Percentiles rank a stretch among this genome's conserved stretches.
Conservation (phyloP, 2,329 filamentous ascomycete species). For the Pseudogymnoascus sp. region DNA sequence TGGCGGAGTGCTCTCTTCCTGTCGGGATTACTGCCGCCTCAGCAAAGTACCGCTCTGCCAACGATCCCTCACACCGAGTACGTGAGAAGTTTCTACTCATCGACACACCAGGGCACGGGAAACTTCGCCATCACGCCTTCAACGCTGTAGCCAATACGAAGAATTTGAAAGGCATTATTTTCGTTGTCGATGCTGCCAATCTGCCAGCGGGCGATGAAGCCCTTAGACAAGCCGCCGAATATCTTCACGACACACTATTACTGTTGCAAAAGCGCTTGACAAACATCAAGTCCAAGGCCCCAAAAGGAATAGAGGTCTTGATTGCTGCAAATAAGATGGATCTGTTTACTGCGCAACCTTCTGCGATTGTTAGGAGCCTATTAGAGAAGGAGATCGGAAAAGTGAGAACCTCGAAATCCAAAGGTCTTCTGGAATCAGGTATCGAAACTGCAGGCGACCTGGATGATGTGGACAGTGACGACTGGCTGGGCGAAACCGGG, state of each 20-base stretch:
- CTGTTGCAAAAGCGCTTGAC: constrained; percentile 67
- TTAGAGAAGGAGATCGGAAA: constrained; percentile 76
- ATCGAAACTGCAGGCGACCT: constrained; percentile 55
- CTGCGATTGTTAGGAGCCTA: constrained; percentile 62
- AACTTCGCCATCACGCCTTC: constrained; percentile 69
- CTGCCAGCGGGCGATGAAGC: constrained; percentile 48
- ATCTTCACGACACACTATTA: constrained; percentile 85
- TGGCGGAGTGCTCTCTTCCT: constrained; percentile 49
- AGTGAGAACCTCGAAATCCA: constrained; percentile 68
- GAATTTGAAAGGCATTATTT: constrained; percentile 68
- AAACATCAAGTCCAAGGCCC: constrained; percentile 47
- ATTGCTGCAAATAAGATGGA: constrained; percentile 94
- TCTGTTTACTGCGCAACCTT: constrained; percentile 84
- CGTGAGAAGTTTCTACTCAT: constrained; percentile 68
- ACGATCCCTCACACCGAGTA: constrained; percentile 50
- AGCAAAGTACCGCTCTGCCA: constrained; percentile 56
- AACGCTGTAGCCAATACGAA: constrained; percentile 38
- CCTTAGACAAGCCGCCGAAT: constrained; percentile 68
- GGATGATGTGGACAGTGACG: constrained; percentile 65
- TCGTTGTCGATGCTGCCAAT: constrained; percentile 77
- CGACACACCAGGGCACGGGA: constrained; percentile 93
- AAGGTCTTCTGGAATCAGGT: constrained; percentile 74
- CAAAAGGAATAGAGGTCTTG: constrained; percentile 62
- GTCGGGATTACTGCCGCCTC: constrained; percentile 44
- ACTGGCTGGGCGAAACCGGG: constrained; percentile 76